phyloP scores from a whole-genome alignment of 176 grass and related monocot species.

The Aechmea fasciata region DNA sequence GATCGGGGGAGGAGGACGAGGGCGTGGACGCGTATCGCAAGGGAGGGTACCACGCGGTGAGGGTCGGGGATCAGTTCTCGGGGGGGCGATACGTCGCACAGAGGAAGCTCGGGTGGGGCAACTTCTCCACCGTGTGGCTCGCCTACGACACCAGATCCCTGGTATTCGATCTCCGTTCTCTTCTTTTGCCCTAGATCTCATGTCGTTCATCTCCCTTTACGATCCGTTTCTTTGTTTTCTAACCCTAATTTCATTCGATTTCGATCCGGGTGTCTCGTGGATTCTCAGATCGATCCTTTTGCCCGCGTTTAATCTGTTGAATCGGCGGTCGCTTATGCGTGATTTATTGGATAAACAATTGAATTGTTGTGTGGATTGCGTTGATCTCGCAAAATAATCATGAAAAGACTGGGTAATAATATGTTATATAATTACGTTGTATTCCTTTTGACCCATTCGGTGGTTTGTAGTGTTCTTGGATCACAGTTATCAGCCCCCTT shows the following conservation, averaged over 20 bases:
- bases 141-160: slow-evolving; percentile 62
- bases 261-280: too few species aligned
- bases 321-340: too few species aligned
- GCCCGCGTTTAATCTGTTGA: too few species aligned
- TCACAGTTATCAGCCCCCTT: too few species aligned
- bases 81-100: slow-evolving; percentile 74
- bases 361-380: too few species aligned
- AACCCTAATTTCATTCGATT: background rate
- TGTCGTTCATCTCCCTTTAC: background rate
- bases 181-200: background rate
- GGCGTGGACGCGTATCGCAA: slow-evolving; percentile 83
- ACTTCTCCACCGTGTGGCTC: slow-evolving; percentile 98
- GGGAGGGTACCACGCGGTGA: slow-evolving; percentile 90
- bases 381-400: too few species aligned
- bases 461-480: too few species aligned
- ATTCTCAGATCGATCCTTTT: too few species aligned
- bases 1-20: slow-evolving; percentile 79
- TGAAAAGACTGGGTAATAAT: too few species aligned
- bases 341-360: too few species aligned
- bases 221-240: slow-evolving; percentile 28
- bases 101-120: slow-evolving; percentile 91
- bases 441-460: too few species aligned
- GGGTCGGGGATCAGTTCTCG: slow-evolving; percentile 68
- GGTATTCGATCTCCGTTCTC: slow-evolving; percentile 28
- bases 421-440: too few species aligned